A percentile compares a stretch with the other conserved stretches of the same genome.
Evolutionary conservation across 2,329 filamentous ascomycete species (phyloP).

Genomic region (Phaeosphaeriaceae sp.): DNA sequence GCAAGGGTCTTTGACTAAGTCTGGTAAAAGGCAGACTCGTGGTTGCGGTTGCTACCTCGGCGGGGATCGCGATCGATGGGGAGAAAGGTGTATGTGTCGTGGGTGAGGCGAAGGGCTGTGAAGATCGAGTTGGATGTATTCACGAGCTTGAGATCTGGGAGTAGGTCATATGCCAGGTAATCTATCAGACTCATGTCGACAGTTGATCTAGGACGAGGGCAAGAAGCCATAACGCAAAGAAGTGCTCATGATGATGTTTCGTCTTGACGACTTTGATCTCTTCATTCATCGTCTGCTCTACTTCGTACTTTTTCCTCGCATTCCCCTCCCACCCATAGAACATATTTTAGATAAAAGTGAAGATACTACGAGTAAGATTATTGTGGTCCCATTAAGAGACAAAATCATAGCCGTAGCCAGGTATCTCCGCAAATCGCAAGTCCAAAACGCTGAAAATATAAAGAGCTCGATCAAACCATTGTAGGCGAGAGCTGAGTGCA

Average conservation of each 20-base stretch:
- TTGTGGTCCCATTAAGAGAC: not conserved
- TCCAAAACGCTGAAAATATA: conserved; percentile 10
- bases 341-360: not conserved
- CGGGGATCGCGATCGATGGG: not conserved
- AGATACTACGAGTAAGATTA: not conserved
- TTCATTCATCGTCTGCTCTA: not conserved
- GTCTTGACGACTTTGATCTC: not conserved
- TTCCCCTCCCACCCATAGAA: not conserved
- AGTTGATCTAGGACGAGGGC: too few species aligned
- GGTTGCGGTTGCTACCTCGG: not conserved
- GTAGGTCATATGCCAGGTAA: too few species aligned
- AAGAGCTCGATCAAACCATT: conserved; percentile 24
- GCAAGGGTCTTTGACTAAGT: not conserved
- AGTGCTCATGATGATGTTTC: not conserved
- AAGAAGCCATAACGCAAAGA: not conserved
- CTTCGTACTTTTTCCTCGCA: not conserved
- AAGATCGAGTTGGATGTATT: not conserved
- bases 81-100: not conserved
- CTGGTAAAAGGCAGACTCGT: not conserved
- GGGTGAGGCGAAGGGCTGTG: not conserved
- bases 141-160: too few species aligned
- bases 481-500: conserved; percentile 20
- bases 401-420: conserved; percentile 15
- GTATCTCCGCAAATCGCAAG: conserved; percentile 3
- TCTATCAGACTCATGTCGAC: too few species aligned